Evolutionary conservation across 192 early-diverging fungal genomes (phyloP), one percentile per base, ranked within the genome.

Genomic region (Chytriomyces confervae): DNA sequence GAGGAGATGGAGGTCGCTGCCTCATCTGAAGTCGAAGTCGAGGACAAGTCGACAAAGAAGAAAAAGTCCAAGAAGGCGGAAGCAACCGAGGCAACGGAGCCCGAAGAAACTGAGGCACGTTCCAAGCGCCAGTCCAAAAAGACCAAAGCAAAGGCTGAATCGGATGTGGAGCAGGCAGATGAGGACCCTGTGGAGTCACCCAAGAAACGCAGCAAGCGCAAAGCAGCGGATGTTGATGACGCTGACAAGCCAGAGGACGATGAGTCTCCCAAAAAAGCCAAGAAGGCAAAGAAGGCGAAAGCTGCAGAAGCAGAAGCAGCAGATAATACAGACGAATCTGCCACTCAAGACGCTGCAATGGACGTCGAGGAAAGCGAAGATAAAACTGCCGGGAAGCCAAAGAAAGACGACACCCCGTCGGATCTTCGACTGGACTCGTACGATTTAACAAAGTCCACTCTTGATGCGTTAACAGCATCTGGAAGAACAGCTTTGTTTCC

Each of bases 401-500:
- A 73, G 23, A 53, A 73, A 6, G 66, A 79, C 45, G 36, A n/a
- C 61, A 74, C 79, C 18, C 86, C 84, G 23, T 67, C 76, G 69
- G 71, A 84, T 20, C 75, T 86, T 8, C 78, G 70, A 7, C 74
- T 86, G 29, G 47, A 65, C 7, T 50, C 50, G 7, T 78, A 83
- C 67, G 66, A 79, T 60, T 74, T 88, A 7, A 77, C 80, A 1
- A 82, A 85, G 29, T 81, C 89, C 18, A 96, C 94, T 24, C 74
- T 94, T 62, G 83, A 84, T 47, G 89, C 91, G 2, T 89, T 98
- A 48, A 80, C 82, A n/a, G 78, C 72, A 3, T 90, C 93, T 50
- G 94, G 93, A 48, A 92, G 97, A 69, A 89, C 88, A 24, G 84
- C 91, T 6, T 87, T 98, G 23, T 98, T 98, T 82, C 95, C 95